Evolutionary conservation across 2,329 filamentous ascomycete species (phyloP).

Genomic region (Pestalotiopsis sp.): DNA sequence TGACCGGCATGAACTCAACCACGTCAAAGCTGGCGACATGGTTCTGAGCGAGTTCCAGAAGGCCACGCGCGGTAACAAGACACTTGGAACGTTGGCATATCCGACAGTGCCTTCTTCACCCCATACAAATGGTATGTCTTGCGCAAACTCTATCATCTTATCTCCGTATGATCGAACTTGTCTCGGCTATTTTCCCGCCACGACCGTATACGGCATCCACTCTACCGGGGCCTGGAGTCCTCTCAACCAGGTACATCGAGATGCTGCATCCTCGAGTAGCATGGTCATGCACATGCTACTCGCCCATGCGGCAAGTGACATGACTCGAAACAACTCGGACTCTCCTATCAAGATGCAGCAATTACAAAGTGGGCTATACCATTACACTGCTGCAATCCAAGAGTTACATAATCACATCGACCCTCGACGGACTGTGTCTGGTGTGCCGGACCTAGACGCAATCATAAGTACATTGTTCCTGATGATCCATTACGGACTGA

Average conservation of each 20-base stretch:
- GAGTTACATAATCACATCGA: not conserved
- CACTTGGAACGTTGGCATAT: not conserved
- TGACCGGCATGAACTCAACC: not conserved
- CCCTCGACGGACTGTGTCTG: not conserved
- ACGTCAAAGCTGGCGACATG: not conserved
- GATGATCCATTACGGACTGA: conserved; percentile 13
- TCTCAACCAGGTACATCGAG: conserved; percentile 3
- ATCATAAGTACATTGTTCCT: conserved; percentile 10
- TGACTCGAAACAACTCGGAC: not conserved
- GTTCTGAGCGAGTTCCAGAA: not conserved
- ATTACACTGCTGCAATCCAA: not conserved
- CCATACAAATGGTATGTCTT: not conserved
- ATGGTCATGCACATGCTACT: conserved; percentile 16
- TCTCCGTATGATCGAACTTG: conserved; percentile 9
- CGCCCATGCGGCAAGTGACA: conserved; percentile 9
- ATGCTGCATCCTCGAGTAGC: conserved; percentile 11
- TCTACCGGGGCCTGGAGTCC: conserved; percentile 6
- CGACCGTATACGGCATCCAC: conserved; percentile 11
- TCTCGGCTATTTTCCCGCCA: conserved; percentile 13
- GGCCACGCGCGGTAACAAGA: not conserved
- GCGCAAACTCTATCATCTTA: conserved; percentile 1
- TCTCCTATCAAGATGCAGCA: too few species aligned
- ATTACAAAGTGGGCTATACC: not conserved
- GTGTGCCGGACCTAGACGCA: not conserved
- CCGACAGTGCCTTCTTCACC: not conserved